Evolutionary conservation across 1,139 yeast genomes (phyloP), one percentile per base, ranked within the genome.

Genomic region (Candida tropicalis): DNA sequence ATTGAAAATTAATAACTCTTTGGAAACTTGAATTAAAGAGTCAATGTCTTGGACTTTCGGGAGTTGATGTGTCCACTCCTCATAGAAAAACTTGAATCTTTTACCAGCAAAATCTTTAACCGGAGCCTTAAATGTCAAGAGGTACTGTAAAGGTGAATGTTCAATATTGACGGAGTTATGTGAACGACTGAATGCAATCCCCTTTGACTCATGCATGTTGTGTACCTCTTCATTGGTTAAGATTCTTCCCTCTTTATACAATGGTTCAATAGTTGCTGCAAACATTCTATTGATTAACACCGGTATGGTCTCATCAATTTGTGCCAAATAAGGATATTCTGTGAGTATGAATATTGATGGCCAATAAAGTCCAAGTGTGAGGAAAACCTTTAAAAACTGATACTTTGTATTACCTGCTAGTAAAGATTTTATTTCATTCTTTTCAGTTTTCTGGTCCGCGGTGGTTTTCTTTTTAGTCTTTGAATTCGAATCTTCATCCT

Each of bases 281-380:
- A 82, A 68, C n/a, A 85, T 47, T 37, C 84, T 57, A 50, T 65
- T 69, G 24, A 87, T 63, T 25, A 79, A 61, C n/a, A 62, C 66
- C 0, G 80, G 69, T 7, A 84, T 60, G 10, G 75, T 81, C 0
- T 73, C 73, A 49, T 81, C 82, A 1, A 84, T 67, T 36, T 75
- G 67, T 1, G 84, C 79, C 38, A 89, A 62, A 47, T 71, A 79
- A 6, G 96, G 95, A 54, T 79, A 80, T 47, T 75, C 74, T 2
- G 81, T 66, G 5, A 90, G 65, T 3, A 89, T 69, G 53, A 65
- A 81, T 5, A 87, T 51, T 0, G 89, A 70, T 1, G 93, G 90
- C 61, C 80, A 71, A 39, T 83, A 71, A 38, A 85, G 65, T 0
- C 95, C 95, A 46, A 75, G 77, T 0, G 79, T 64, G n/a, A 89